Conservation (phyloP, 345 rosid genomes). For the Erucastrum elatum region DNA sequence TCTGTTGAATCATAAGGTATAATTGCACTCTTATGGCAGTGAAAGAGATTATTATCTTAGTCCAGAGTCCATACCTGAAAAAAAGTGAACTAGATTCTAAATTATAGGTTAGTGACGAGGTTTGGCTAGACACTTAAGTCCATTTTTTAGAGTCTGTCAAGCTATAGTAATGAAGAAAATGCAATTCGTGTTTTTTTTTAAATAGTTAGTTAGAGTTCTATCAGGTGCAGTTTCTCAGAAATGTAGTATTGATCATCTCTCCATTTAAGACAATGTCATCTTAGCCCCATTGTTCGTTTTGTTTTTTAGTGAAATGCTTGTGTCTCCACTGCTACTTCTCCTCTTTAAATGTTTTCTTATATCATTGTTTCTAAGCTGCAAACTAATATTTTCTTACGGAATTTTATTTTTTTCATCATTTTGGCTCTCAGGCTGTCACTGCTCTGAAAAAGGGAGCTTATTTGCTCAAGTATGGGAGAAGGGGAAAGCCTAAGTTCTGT, state of each 20-base stretch:
- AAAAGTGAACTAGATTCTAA: not conserved
- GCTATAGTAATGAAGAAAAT: not conserved
- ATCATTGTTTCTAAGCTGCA: constrained; percentile 5
- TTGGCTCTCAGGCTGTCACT: constrained; percentile 75
- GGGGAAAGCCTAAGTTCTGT: constrained; percentile 98
- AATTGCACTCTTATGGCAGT: not conserved
- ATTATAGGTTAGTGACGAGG: not conserved
- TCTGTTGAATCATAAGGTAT: not conserved
- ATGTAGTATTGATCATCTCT: not conserved
- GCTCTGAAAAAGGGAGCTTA: constrained; percentile 92
- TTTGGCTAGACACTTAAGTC: not conserved
- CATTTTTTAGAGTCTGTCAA: not conserved
- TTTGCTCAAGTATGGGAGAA: constrained; percentile 94
- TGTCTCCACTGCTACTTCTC: not conserved
- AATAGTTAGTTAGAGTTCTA: not conserved
- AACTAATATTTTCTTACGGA: not conserved
- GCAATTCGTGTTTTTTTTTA: not conserved
- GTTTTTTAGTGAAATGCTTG: not conserved
- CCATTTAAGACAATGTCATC: not conserved
- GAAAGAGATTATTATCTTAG: not conserved
- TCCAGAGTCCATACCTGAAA: not conserved
- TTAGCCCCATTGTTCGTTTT: not conserved
- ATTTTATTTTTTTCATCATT: constrained; percentile 19
- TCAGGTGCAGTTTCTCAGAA: not conserved
- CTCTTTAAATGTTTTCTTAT: not conserved